phyloP scores from a whole-genome alignment of 495 filamentous ascomycete species.

The Staphylotrichum longicolle region DNA sequence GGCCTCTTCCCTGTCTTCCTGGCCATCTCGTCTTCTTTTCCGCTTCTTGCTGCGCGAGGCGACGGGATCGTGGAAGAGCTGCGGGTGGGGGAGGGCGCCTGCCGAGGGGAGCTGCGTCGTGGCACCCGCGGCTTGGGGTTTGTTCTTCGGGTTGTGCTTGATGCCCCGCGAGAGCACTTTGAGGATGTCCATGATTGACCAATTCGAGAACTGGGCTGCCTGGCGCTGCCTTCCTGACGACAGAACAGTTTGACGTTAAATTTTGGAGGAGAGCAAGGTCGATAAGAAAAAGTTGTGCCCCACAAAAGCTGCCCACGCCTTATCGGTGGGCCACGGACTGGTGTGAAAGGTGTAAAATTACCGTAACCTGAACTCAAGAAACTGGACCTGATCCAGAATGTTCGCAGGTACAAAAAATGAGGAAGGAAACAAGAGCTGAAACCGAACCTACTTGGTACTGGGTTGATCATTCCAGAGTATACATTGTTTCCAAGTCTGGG shows the following conservation, averaged over 20 bases:
- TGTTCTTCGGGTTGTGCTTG: constrained; percentile 41
- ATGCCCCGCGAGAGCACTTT: constrained; percentile 65
- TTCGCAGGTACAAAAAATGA: no score
- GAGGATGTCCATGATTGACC: constrained; percentile 58
- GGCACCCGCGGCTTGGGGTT: constrained; percentile 32
- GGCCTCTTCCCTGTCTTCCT: constrained; percentile 24
- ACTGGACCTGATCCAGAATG: no score
- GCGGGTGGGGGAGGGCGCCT: constrained; percentile 48
- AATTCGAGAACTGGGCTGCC: constrained; percentile 7
- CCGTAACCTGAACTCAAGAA: no score
- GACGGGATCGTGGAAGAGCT: constrained; percentile 49
- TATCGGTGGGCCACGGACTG: no score
- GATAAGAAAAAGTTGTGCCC: constrained; percentile 23
- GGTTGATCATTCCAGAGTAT: no score
- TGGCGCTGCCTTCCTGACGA: not conserved
- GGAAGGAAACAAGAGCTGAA: no score
- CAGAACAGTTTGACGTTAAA: constrained; percentile 3
- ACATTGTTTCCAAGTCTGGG: no score
- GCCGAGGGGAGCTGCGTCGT: constrained; percentile 46
- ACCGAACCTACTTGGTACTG: no score
- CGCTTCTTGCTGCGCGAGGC: constrained; percentile 46
- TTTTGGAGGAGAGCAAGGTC: constrained; percentile 10
- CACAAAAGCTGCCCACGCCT: constrained; percentile 4
- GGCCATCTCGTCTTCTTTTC: constrained; percentile 42
- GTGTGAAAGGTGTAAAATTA: no score